A percentile compares a stretch with the other conserved stretches of the same genome.
Evolutionary conservation across 768 basidiomycete genomes (phyloP).

Genomic region (Lactarius psammicola): DNA sequence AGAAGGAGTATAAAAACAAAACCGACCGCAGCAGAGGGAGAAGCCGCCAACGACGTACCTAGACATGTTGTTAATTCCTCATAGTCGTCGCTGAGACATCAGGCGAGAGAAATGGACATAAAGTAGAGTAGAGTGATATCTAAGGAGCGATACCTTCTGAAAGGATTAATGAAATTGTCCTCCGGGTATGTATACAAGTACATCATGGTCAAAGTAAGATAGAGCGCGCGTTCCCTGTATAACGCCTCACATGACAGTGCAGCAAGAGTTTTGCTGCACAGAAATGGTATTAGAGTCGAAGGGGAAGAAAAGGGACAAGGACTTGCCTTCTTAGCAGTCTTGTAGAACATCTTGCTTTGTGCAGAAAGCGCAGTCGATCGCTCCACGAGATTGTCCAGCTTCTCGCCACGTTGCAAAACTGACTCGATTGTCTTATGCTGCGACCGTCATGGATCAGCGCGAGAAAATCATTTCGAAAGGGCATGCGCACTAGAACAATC

Average conservation of each 20-base stretch:
- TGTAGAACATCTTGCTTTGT: slow-evolving; percentile 98
- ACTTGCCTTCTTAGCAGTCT: slow-evolving; percentile 96
- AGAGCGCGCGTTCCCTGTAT: slow-evolving; percentile 1
- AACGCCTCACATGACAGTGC: slow-evolving; percentile 65
- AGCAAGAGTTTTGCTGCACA: slow-evolving; percentile 91
- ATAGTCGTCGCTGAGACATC: too few species aligned
- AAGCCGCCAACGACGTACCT: too few species aligned
- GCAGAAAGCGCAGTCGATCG: slow-evolving; percentile 83
- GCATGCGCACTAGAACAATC: slow-evolving; percentile 80
- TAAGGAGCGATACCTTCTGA: neutral
- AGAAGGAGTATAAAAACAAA: too few species aligned
- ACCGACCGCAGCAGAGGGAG: too few species aligned
- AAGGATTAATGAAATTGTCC: slow-evolving; percentile 19
- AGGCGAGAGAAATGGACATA: too few species aligned
- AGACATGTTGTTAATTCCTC: too few species aligned
- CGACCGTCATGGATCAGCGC: slow-evolving; percentile 10
- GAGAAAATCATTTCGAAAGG: neutral
- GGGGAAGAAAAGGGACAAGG: neutral
- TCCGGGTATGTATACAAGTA: slow-evolving; percentile 24
- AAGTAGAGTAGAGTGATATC: too few species aligned
- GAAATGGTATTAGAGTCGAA: neutral
- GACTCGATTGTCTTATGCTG: slow-evolving; percentile 99
- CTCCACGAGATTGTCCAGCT: slow-evolving; percentile 93
- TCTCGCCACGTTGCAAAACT: slow-evolving; percentile 94
- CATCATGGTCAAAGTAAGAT: slow-evolving; percentile 20